Evolutionary conservation across 2,329 filamentous ascomycete species (phyloP).

Genomic region (Dactylellina leptospora): DNA sequence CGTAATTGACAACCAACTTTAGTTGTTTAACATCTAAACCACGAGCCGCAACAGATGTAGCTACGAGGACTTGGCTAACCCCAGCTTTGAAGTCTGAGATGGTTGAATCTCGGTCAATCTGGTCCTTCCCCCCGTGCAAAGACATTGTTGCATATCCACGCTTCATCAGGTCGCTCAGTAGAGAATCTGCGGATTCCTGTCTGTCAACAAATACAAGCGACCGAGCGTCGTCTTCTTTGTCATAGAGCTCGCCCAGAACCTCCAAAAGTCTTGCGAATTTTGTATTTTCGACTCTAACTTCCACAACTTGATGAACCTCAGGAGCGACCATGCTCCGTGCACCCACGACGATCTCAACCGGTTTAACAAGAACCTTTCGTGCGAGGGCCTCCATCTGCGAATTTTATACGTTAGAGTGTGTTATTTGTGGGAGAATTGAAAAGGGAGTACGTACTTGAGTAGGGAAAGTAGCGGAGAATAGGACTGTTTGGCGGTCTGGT

Average conservation of each 20-base stretch:
- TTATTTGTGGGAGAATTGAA: conserved; percentile 77
- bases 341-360: conserved; percentile 78
- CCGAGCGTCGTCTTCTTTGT: conserved; percentile 83
- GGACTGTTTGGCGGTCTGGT: conserved; percentile 97
- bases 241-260: conserved; percentile 68
- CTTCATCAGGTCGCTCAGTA: conserved; percentile 60
- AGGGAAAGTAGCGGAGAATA: conserved; percentile 99
- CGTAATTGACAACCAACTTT: conserved; percentile 92
- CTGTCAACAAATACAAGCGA: conserved; percentile 80
- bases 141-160: conserved; percentile 65
- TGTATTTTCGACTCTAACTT: conserved; percentile 85
- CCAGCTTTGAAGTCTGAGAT: conserved; percentile 99
- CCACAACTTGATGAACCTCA: conserved; percentile 95
- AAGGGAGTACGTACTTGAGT: conserved; percentile 84
- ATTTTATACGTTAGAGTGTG: conserved; percentile 13
- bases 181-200: conserved; percentile 79
- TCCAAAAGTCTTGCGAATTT: conserved; percentile 85
- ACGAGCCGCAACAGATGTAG: conserved; percentile 99
- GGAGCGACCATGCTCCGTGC: conserved; percentile 79
- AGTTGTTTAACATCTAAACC: conserved; percentile 99
- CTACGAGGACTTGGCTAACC: conserved; percentile 99
- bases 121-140: conserved; percentile 99
- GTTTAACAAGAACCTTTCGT: conserved; percentile 69
- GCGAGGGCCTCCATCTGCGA: conserved; percentile 57
- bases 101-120: conserved; percentile 99